Percentiles rank a stretch among this genome's conserved stretches.
Evolutionary conservation across 768 basidiomycete genomes (phyloP).

Genomic region (Phanerodontia chrysosporium): DNA sequence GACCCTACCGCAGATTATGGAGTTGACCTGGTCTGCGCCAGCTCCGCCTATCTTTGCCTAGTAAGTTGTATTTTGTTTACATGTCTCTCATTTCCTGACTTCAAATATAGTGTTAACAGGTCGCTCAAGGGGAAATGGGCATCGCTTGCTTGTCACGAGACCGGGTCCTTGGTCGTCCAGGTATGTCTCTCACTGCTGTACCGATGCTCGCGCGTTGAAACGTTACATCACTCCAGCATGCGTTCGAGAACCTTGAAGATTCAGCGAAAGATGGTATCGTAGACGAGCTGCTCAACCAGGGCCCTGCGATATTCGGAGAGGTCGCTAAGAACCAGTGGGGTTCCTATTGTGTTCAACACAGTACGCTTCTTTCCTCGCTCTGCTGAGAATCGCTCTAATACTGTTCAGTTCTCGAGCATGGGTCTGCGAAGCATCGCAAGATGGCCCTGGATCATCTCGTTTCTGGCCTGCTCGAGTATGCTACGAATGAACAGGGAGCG

Average conservation of each 20-base stretch:
- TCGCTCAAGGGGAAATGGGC: slow-evolving; percentile 89
- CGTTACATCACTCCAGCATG: slow-evolving; percentile 47
- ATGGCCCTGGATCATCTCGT: slow-evolving; percentile 79
- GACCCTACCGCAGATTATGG: slow-evolving; percentile 77
- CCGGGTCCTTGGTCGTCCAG: slow-evolving; percentile 85
- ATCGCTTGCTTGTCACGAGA: slow-evolving; percentile 84
- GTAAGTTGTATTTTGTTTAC: slow-evolving; percentile 40
- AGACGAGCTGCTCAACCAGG: slow-evolving; percentile 76
- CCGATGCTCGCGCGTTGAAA: not conserved
- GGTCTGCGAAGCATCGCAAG: slow-evolving; percentile 67
- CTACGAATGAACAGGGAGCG: slow-evolving; percentile 81
- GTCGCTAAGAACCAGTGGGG: slow-evolving; percentile 89
- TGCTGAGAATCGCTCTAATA: not conserved
- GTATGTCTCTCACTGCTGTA: slow-evolving; percentile 32
- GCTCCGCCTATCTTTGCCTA: slow-evolving; percentile 86
- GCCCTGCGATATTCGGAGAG: slow-evolving; percentile 61
- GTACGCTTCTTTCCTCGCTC: slow-evolving; percentile 38
- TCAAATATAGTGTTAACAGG: slow-evolving; percentile 65
- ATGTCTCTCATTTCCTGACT: not conserved
- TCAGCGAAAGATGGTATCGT: slow-evolving; percentile 82
- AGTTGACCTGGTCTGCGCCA: slow-evolving; percentile 81
- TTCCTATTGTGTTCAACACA: slow-evolving; percentile 82
- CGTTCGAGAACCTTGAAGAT: slow-evolving; percentile 82
- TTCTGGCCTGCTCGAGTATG: slow-evolving; percentile 70
- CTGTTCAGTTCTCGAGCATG: slow-evolving; percentile 73